Percentiles rank a stretch among this genome's conserved stretches.
Evolutionary conservation across 2,329 filamentous ascomycete species (phyloP).

Genomic region (Sordariomycetes sp.): DNA sequence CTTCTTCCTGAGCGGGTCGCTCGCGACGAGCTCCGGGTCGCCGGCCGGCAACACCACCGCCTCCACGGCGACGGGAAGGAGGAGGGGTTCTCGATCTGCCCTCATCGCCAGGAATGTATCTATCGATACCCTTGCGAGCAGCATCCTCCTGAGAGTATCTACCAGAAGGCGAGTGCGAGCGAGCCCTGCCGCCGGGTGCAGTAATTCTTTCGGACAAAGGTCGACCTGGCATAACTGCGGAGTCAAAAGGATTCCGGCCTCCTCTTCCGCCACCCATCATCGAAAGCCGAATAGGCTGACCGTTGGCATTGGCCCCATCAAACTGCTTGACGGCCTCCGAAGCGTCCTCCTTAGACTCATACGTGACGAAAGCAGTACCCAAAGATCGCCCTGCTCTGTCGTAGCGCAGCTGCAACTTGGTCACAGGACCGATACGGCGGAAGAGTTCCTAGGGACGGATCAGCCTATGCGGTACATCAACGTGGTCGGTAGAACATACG

Average conservation of each 20-base stretch:
- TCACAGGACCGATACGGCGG: conserved; percentile 62
- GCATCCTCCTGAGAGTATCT: conserved; percentile 45
- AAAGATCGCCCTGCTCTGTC: conserved; percentile 85
- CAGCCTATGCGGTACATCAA: conserved; percentile 9
- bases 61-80: conserved; percentile 33
- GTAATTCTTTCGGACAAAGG: conserved; percentile 55
- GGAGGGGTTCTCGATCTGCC: conserved; percentile 51
- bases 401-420: conserved; percentile 63
- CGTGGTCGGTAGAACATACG: conserved; percentile 33
- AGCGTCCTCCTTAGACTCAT: conserved; percentile 63
- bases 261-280: conserved; percentile 48
- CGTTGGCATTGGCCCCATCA: conserved; percentile 84
- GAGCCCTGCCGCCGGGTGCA: conserved; percentile 43
- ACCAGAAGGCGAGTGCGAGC: conserved; percentile 47
- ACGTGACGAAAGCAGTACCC: conserved; percentile 77
- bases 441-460: conserved; percentile 61
- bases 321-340: conserved; percentile 68
- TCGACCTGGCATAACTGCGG: conserved; percentile 43
- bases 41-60: conserved; percentile 34
- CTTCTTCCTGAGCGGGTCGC: conserved; percentile 20
- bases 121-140: conserved; percentile 61
- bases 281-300: conserved; percentile 72
- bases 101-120: conserved; percentile 59
- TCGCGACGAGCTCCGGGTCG: conserved; percentile 41
- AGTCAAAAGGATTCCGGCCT: conserved; percentile 47